Percentiles rank a stretch among this genome's conserved stretches.
Conservation (phyloP, 768 basidiomycete species). For the Mycena vulgaris region DNA sequence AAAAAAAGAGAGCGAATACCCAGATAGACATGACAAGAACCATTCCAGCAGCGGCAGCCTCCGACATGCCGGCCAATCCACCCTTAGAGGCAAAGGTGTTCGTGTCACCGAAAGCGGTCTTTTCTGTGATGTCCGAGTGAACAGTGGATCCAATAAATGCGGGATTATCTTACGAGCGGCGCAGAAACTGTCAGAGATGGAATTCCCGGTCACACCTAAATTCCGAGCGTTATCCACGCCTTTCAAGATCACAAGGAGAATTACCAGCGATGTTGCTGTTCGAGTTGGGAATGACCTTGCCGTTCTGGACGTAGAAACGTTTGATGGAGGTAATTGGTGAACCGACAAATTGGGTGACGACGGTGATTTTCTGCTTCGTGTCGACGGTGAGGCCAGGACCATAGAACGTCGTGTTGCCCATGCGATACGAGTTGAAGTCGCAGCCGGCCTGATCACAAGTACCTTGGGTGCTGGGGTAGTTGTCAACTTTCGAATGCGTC, state of each 20-base stretch:
- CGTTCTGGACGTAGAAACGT: conserved; percentile 61
- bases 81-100: conserved; percentile 53
- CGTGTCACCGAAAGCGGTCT: conserved; percentile 55
- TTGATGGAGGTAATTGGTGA: conserved; percentile 59
- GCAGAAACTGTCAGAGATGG: conserved; percentile 60
- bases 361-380: conserved; percentile 57
- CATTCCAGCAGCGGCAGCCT: conserved; percentile 23
- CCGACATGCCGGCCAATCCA: conserved; percentile 44
- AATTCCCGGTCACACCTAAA: conserved; percentile 50
- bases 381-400: conserved; percentile 58
- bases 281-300: conserved; percentile 58
- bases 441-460: conserved; percentile 61
- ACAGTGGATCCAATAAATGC: background rate
- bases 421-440: conserved; percentile 65
- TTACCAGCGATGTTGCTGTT: conserved; percentile 53
- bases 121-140: conserved; percentile 35
- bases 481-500: conserved; percentile 9
- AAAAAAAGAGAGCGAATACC: conserved; percentile 35
- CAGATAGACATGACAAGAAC: conserved; percentile 27
- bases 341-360: conserved; percentile 53
- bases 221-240: background rate
- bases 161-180: conserved; percentile 47
- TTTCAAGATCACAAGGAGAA: conserved; percentile 11
- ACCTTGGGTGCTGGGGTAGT: conserved; percentile 38
- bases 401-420: conserved; percentile 59